Evolutionary conservation across 495 filamentous ascomycete species (phyloP).

Genomic region (Geoglossum glabrum): DNA sequence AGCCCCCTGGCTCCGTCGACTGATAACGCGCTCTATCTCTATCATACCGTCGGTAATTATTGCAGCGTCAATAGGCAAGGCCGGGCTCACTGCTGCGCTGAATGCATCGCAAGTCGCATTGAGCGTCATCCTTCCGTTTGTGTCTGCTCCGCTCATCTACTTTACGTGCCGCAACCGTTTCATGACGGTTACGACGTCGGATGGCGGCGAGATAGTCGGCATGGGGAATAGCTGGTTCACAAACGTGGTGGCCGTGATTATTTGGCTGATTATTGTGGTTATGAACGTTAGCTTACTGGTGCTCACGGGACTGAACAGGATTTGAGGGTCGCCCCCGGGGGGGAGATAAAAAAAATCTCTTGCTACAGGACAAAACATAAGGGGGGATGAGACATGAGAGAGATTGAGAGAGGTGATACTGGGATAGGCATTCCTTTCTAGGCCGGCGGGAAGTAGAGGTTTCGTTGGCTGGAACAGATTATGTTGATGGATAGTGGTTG

Average conservation of each 20-base stretch:
- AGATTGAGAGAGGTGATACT: too few species aligned
- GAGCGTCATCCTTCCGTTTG: constrained; percentile 62
- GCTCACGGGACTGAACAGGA: constrained; percentile 38
- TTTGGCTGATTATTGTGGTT: constrained; percentile 48
- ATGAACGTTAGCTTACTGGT: constrained; percentile 62
- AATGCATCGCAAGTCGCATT: constrained; percentile 64
- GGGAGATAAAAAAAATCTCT: too few species aligned
- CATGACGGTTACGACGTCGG: constrained; percentile 45
- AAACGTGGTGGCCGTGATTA: constrained; percentile 30
- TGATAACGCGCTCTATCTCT: constrained; percentile 36
- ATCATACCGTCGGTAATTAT: constrained; percentile 25
- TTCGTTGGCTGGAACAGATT: too few species aligned
- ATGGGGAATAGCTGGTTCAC: constrained; percentile 44
- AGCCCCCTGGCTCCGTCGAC: constrained; percentile 48
- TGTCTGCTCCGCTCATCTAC: constrained; percentile 65
- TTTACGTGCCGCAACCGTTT: constrained; percentile 67
- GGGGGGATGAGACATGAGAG: too few species aligned
- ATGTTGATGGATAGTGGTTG: too few species aligned
- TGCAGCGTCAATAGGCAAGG: constrained; percentile 21
- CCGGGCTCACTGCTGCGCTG: constrained; percentile 51
- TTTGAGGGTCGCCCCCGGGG: constrained; percentile 11
- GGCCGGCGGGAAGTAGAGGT: too few species aligned
- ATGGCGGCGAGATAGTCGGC: constrained; percentile 20
- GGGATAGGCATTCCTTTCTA: too few species aligned
- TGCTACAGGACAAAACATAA: too few species aligned